Evolutionary conservation across 306 rosid species (phyloP).

Genomic region (Rosa multiflora): DNA sequence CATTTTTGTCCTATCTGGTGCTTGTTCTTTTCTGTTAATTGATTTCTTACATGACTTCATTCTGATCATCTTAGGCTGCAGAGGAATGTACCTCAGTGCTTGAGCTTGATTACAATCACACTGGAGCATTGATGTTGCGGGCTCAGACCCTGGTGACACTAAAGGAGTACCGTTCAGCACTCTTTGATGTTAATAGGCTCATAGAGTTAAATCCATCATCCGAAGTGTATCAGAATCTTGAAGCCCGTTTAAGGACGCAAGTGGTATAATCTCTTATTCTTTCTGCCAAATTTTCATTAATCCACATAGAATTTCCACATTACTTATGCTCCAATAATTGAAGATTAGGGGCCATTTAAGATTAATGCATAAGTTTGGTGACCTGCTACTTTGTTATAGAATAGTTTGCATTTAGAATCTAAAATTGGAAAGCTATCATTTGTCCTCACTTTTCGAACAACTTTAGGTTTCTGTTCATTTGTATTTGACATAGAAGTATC

Average conservation of each 20-base stretch:
- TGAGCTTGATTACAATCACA: slow-evolving; percentile 76
- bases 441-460: not conserved
- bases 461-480: not conserved
- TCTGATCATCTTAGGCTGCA: slow-evolving; percentile 61
- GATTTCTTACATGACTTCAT: slow-evolving; percentile 18
- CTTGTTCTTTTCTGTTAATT: not conserved
- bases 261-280: slow-evolving; percentile 53
- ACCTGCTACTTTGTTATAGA: not conserved
- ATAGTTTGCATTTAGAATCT: not conserved
- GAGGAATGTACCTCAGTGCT: slow-evolving; percentile 91
- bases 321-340: not conserved
- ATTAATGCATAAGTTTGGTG: not conserved
- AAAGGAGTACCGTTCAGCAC: slow-evolving; percentile 84
- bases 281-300: slow-evolving; percentile 15
- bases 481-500: not conserved
- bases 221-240: slow-evolving; percentile 89
- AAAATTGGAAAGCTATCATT: not conserved
- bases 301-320: not conserved
- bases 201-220: slow-evolving; percentile 87
- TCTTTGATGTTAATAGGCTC: slow-evolving; percentile 88
- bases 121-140: slow-evolving; percentile 84
- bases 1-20: not conserved
- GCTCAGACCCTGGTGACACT: slow-evolving; percentile 86
- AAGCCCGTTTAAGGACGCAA: slow-evolving; percentile 79
- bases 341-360: not conserved